Evolutionary conservation across 345 rosid genomes (phyloP), one percentile per base, ranked within the genome.

Genomic region (Punica granatum): DNA sequence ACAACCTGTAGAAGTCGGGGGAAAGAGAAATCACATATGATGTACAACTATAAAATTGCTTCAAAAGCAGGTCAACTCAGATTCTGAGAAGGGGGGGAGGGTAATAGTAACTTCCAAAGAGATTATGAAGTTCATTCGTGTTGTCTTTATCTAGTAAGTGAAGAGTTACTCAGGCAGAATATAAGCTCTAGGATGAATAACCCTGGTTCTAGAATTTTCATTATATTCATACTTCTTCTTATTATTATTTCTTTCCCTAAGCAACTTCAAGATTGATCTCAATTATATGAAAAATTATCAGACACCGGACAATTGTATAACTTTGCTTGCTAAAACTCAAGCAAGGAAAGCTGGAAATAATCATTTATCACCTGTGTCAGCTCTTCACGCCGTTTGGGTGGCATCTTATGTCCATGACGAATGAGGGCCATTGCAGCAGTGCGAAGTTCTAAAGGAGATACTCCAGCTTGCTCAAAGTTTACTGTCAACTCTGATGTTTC

Each of bases 361-460:
- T 26, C 14, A 37, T 58, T 23, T 36, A n/a, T 36, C 44, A 91
- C 99, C 89, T 88, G 82, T 48, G 70, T 78, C 77, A 94, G 67
- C 75, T 91, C 97, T 72, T 89, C 92, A 30, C 74, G 80, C 7
- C 98, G 99, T 72, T 69, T 67, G 32, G 79, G 74, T 36, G 99
- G 99, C 97, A 94, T 91, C 70, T 79, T 78, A 60, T 79, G 80
- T 43, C 99, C 98, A 73, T 94, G 98, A 46, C 90, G 86, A 74
- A 94, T 76, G 69, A 91, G 92, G 72, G 99, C 98, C 97, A 91
- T 89, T 30, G 98, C 96, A 74, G 99, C 99, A 3, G 92, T 82
- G 60, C 97, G 85, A 63, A 94, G 79, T 60, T 89, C 90, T 70
- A 91, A 80, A 30, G 99, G 99, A 76, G 97, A 89, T 41, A 94